phyloP scores from a whole-genome alignment of 345 rosid species.

The Brassica nigra region DNA sequence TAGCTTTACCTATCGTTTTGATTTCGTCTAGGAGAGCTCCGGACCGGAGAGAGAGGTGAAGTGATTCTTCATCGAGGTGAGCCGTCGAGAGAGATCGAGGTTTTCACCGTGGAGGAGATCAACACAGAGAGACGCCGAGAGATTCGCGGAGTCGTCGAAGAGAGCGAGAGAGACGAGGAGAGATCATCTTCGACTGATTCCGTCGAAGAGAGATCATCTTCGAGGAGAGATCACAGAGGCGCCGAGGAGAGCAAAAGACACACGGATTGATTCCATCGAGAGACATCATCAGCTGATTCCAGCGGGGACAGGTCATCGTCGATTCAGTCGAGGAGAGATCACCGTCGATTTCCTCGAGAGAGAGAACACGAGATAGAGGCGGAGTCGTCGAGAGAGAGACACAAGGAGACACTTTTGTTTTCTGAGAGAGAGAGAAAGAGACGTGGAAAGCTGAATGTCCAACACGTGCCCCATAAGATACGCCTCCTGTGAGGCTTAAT shows the following conservation, averaged over 20 bases:
- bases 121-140: not conserved
- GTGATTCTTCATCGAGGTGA: not conserved
- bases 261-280: not conserved
- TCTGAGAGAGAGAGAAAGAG: not conserved
- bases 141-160: not conserved
- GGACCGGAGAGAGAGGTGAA: not conserved
- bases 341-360: not conserved
- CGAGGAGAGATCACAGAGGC: not conserved
- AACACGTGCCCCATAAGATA: not conserved
- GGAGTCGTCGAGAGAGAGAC: not conserved
- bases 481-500: not conserved
- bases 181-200: not conserved
- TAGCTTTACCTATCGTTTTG: not conserved
- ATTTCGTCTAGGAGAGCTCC: not conserved
- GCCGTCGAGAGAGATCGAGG: not conserved
- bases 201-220: not conserved
- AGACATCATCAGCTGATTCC: not conserved
- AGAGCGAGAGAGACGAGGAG: not conserved
- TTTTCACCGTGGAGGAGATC: not conserved
- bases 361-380: not conserved
- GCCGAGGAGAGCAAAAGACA: not conserved
- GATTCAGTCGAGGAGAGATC: not conserved
- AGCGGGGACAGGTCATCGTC: not conserved
- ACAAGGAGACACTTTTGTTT: not conserved
- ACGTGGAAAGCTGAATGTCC: not conserved